Conservation (phyloP, 2,329 filamentous ascomycete genomes). For the Pezicula rhizophila region DNA sequence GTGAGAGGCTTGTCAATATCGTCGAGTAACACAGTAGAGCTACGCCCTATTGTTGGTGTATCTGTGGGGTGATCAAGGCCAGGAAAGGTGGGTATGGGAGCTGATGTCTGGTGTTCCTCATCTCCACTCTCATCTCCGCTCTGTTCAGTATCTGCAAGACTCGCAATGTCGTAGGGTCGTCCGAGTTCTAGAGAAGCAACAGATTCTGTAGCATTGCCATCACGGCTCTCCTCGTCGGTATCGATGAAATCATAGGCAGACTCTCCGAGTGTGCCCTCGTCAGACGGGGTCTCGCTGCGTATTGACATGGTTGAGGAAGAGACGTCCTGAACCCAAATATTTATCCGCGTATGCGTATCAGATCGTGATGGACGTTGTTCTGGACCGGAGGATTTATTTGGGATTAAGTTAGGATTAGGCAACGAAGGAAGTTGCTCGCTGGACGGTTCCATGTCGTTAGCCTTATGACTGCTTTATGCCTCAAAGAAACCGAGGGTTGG, state of each 20-base stretch:
- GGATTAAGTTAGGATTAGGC: conserved; percentile 6
- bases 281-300: conserved; percentile 20
- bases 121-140: conserved; percentile 27
- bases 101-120: conserved; percentile 13
- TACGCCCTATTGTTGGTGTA: conserved; percentile 26
- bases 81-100: conserved; percentile 15
- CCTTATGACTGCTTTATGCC: conserved; percentile 10
- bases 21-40: conserved; percentile 20
- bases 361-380: conserved; percentile 21
- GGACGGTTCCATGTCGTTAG: conserved; percentile 26
- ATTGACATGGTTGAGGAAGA: conserved; percentile 22
- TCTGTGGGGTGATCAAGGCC: conserved; percentile 20
- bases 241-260: conserved; percentile 30
- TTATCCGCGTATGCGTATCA: conserved; percentile 21
- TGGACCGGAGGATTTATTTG: conserved; percentile 9
- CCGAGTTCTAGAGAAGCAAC: conserved; percentile 28
- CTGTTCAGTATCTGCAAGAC: conserved; percentile 28
- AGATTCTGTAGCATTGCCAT: conserved; percentile 28
- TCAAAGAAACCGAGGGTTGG: neutral
- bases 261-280: conserved; percentile 24
- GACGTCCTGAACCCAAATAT: conserved; percentile 22
- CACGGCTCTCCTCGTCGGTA: conserved; percentile 27
- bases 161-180: conserved; percentile 28
- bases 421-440: conserved; percentile 15
- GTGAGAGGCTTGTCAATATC: conserved; percentile 22